Conservation (phyloP, 2,329 filamentous ascomycete genomes). For the Cladophialophora exuberans region DNA sequence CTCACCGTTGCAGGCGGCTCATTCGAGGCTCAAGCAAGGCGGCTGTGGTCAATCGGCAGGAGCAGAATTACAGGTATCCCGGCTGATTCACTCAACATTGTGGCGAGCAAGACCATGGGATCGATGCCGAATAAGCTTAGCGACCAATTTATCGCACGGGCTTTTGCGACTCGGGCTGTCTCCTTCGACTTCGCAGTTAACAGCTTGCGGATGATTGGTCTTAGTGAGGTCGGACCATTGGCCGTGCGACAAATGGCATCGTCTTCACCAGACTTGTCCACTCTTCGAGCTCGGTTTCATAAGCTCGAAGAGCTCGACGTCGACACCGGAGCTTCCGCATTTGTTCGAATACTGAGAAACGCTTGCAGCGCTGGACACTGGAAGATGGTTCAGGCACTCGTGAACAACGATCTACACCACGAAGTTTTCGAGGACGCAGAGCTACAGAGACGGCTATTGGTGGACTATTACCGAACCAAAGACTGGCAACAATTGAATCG, state of each 20-base stretch:
- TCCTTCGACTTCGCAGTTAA: conserved; percentile 72
- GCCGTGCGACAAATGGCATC: conserved; percentile 77
- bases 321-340: conserved; percentile 63
- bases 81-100: conserved; percentile 34
- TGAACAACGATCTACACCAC: conserved; percentile 66
- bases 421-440: conserved; percentile 61
- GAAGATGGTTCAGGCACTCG: conserved; percentile 54
- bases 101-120: conserved; percentile 22
- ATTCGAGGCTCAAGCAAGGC: conserved; percentile 27
- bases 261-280: conserved; percentile 60
- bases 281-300: conserved; percentile 62
- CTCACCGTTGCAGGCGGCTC: conserved; percentile 34
- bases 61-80: conserved; percentile 30
- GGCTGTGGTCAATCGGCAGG: conserved; percentile 19
- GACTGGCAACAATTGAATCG: conserved; percentile 59
- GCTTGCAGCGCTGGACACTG: conserved; percentile 64
- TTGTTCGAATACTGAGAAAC: conserved; percentile 66
- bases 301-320: conserved; percentile 67
- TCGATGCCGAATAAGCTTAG: conserved; percentile 55
- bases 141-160: conserved; percentile 74
- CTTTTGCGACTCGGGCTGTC: conserved; percentile 78
- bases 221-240: conserved; percentile 72
- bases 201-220: conserved; percentile 70
- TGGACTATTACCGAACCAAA: conserved; percentile 53
- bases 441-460: conserved; percentile 59